phyloP scores from a whole-genome alignment of 163 green algal species.

The Scenedesmus sp. region DNA sequence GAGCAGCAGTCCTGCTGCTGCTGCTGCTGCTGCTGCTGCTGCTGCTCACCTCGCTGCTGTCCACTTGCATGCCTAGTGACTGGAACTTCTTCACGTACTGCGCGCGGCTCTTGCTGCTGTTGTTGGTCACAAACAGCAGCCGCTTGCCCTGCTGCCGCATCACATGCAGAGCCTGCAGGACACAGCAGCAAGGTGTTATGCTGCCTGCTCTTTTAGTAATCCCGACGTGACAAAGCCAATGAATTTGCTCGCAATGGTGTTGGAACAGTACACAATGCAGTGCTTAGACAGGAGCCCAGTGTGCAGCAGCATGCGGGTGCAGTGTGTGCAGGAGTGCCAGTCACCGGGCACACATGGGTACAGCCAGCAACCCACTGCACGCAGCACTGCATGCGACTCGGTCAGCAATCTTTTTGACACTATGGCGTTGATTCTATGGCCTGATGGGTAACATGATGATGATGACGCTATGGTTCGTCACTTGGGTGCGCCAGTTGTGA shows the following conservation, averaged over 20 bases:
- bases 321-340: no score
- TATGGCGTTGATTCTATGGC: no score
- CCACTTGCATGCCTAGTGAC: conserved; percentile 68
- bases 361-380: no score
- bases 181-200: neutral
- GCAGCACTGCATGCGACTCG: no score
- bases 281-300: no score
- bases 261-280: neutral
- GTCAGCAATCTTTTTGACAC: no score
- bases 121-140: conserved; percentile 99
- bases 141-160: conserved; percentile 89
- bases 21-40: neutral
- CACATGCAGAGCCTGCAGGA: conserved; percentile 71
- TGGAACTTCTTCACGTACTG: conserved; percentile 76
- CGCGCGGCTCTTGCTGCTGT: conserved; percentile 94
- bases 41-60: conserved; percentile 61
- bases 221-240: neutral
- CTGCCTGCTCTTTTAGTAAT: neutral
- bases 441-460: no score
- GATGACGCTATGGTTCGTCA: no score
- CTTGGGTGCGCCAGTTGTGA: no score
- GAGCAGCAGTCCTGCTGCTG: neutral
- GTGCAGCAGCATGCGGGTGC: no score
- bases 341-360: no score
- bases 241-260: neutral